phyloP scores from a whole-genome alignment of 768 basidiomycete species.

The Obba rivulosa region DNA sequence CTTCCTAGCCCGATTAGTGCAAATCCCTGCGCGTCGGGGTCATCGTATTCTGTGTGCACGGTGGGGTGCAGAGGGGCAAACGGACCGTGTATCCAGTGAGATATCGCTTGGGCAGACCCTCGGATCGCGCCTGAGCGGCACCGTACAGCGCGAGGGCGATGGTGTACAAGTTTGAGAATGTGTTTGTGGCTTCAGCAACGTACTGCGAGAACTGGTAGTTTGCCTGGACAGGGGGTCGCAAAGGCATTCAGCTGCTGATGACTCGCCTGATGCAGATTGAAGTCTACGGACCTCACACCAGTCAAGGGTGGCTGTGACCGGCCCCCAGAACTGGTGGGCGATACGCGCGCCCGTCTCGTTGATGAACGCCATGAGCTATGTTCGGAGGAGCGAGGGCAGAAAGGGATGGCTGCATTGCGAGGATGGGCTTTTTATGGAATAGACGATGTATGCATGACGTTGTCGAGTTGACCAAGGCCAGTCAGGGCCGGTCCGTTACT shows the following conservation, averaged over 20 bases:
- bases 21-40: conserved; percentile 43
- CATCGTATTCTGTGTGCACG: neutral
- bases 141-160: conserved; percentile 40
- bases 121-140: conserved; percentile 18
- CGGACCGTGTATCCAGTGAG: conserved; percentile 27
- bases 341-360: no score
- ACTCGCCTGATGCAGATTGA: neutral
- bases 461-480: no score
- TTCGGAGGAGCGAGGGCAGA: neutral
- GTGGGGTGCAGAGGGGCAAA: neutral
- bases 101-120: conserved; percentile 34
- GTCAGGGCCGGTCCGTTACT: no score
- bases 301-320: conserved; percentile 64
- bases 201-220: conserved; percentile 78
- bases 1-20: conserved; percentile 71
- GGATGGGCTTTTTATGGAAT: no score
- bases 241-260: conserved; percentile 1
- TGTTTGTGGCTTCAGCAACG: conserved; percentile 72
- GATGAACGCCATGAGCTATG: no score
- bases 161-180: conserved; percentile 55
- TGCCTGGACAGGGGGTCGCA: conserved; percentile 32
- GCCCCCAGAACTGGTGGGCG: conserved; percentile 41
- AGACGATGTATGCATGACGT: no score
- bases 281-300: conserved; percentile 59
- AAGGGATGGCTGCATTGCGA: neutral